Evolutionary conservation across 164 flowering plant genomes (phyloP), one percentile per base, ranked within the genome.

Genomic region (Protea cynaroides): DNA sequence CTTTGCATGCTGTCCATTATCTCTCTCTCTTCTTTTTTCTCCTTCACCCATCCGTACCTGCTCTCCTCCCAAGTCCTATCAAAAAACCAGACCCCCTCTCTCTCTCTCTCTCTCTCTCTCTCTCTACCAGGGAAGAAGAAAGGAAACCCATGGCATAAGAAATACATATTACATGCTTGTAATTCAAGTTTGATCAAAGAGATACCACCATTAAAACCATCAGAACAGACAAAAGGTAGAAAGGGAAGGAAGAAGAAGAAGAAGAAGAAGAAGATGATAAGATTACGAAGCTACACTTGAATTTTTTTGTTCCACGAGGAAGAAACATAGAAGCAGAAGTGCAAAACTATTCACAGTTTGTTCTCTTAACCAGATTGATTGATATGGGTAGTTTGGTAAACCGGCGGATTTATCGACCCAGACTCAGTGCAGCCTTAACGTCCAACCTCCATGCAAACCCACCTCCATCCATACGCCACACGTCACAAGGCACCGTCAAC

Each of bases 391-490:
- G 7, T 11, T 52, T 64, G 34, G 5, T 2, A 29, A 2, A 29
- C 5, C 34, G 5, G 2, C 49, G 2, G 3, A 2, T 49, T 49
- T 19, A 82, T 69, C 85, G 76, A n/a, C 96, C 94, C 57, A 92
- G 63, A 50, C 86, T 64, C 37, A 92, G 89, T 14, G 96, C 98
- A 15, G 93, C 95, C 10, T 84, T 69, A 4, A 86, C 83, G 70
- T 92, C 97, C 53, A 90, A 68, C 75, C 97, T 75, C 98, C 98
- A 92, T 67, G 96, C 96, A 76, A 79, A 78, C 2, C 90, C 89
- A 8, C 97, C 91, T 7, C 71, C 69, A 51, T 82, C 81, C 86
- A 89, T 68, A 58, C 84, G 80, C 98, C 98, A 90, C 56, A 83
- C 97, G 57, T 92, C 96, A 69, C 89, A 86, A 1, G 96, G 96